Conservation (phyloP, 164 flowering plant species). For the Macadamia integrifolia region DNA sequence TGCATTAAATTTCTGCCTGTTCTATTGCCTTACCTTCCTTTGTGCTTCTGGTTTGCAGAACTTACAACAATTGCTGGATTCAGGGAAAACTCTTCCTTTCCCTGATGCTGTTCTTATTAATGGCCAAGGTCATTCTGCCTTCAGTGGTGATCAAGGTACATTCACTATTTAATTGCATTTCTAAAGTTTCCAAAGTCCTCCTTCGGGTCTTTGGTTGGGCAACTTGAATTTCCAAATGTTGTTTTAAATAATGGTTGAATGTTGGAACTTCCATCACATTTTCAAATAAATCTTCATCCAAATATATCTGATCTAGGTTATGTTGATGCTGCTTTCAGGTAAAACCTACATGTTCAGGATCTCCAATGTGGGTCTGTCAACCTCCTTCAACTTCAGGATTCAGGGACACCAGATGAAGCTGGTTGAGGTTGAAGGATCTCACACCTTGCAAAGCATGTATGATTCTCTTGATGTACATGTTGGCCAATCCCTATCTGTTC, state of each 20-base stretch:
- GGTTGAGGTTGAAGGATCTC: conserved; percentile 56
- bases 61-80: conserved; percentile 36
- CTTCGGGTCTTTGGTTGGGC: too few species aligned
- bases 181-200: too few species aligned
- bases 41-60: conserved; percentile 29
- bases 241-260: neutral
- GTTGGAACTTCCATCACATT: neutral
- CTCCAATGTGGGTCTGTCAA: conserved; percentile 41
- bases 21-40: neutral
- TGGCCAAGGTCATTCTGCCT: conserved; percentile 32
- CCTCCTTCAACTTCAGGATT: conserved; percentile 49
- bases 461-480: conserved; percentile 49
- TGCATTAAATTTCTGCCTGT: too few species aligned
- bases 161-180: neutral
- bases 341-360: conserved; percentile 40
- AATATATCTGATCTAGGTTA: neutral
- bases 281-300: neutral
- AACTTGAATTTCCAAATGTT: neutral
- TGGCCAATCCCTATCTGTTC: conserved; percentile 39
- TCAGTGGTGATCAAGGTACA: conserved; percentile 50
- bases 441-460: conserved; percentile 35
- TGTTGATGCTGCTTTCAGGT: conserved; percentile 21
- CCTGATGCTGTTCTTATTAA: conserved; percentile 66
- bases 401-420: conserved; percentile 38
- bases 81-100: conserved; percentile 42